Base-by-base conservation (phyloP, 2,329 filamentous ascomycete genomes). In the Chaetomiaceae sp. region DNA sequence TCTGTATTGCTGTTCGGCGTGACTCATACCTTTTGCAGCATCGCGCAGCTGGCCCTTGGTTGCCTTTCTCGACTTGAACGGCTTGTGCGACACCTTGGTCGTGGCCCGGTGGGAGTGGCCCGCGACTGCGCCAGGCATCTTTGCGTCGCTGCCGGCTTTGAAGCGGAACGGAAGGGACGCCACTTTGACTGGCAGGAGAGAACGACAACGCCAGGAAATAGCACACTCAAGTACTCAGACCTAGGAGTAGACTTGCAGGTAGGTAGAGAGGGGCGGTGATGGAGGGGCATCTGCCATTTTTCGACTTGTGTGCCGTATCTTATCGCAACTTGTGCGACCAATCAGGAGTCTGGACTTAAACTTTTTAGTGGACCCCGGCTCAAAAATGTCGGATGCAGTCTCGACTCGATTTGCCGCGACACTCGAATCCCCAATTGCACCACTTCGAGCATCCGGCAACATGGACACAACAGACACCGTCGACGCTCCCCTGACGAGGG, bases 31-130 rank as follows among this genome's bases (percentile, higher is more conserved):
- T 78, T 97, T 97, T 55, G 84, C 81, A 61, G 84, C 79, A 60
- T 96, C 89, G 69, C 94, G 90, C 66, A 96, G 72, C 54, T 89
- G 82, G 66, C 89, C 85, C 72, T 97, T 97, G 58, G 89, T 90
- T 37, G 91, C 83, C 75, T 96, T 91, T 69, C 85, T 85, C 54
- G 89, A 90, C 74, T 99, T 99, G 80, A 91, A 99, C 23, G 86
- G 71, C 77, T 99, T 99, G 74, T 96, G 85, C 61, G 81, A 75
- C 65, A 83, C 77, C 78, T 97, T 99, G 50, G 91, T 96, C 54
- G 91, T 96, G 66, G 89, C 89, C 70, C 92, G 83, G 72, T 99
- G 94, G 68, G 92, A 91, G 72, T 97, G 90, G 62, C 76, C 78
- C n/a, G 47, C 52, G 69, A 82, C 79, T 56, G 79, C 77, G 72